Evolutionary conservation across 2,329 filamentous ascomycete species (phyloP).

Genomic region (Coniochaeta prunicola): DNA sequence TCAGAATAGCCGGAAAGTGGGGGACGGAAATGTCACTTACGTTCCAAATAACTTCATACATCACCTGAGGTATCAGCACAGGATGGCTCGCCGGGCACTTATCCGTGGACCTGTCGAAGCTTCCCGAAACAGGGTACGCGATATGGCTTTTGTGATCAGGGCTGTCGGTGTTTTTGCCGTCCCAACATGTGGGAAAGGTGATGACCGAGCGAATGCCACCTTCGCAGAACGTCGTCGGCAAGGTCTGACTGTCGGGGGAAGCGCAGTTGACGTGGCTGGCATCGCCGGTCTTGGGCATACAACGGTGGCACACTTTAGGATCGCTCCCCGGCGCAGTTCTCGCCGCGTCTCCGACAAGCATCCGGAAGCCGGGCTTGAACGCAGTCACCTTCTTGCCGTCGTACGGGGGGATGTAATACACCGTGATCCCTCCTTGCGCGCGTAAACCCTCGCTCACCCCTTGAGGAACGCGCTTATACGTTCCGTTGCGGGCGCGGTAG

Average conservation of each 20-base stretch:
- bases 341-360: conserved; percentile 23
- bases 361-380: conserved; percentile 31
- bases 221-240: conserved; percentile 24
- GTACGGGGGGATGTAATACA: conserved; percentile 31
- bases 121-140: conserved; percentile 31
- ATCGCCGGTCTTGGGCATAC: conserved; percentile 20
- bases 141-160: conserved; percentile 29
- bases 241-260: conserved; percentile 22
- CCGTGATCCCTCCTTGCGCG: conserved; percentile 24
- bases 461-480: conserved; percentile 17
- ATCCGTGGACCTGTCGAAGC: conserved; percentile 27
- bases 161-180: conserved; percentile 39
- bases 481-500: conserved; percentile 3
- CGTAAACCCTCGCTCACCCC: conserved; percentile 19
- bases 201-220: conserved; percentile 32
- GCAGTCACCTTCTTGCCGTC: conserved; percentile 28
- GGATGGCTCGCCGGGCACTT: conserved; percentile 43
- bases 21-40: conserved; percentile 18
- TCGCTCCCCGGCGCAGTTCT: conserved; percentile 8
- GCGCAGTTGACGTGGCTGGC: conserved; percentile 12
- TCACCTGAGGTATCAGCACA: conserved; percentile 49
- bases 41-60: conserved; percentile 53
- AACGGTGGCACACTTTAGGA: conserved; percentile 14
- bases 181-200: conserved; percentile 40
- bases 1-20: too few species aligned